Conservation (phyloP, 2,329 filamentous ascomycete genomes). For the Colletotrichum brevisporum region DNA sequence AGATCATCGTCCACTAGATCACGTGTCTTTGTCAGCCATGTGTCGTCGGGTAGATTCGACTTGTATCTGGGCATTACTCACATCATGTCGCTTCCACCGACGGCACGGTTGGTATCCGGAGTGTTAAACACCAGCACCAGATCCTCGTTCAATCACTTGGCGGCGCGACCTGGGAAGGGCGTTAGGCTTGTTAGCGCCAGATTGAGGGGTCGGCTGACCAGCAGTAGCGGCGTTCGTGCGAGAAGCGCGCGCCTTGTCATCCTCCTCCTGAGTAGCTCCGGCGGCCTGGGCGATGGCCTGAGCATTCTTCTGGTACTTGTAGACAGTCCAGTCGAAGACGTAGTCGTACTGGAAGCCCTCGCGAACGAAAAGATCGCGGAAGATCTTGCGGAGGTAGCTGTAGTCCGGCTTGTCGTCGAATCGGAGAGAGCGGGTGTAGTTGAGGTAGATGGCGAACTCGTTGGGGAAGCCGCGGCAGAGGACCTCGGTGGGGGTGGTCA, state of each 20-base stretch:
- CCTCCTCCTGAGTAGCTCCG: slow-evolving; percentile 73
- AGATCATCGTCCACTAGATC: slow-evolving; percentile 85
- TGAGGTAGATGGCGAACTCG: slow-evolving; percentile 99
- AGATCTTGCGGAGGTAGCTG: slow-evolving; percentile 99
- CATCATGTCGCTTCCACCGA: slow-evolving; percentile 92
- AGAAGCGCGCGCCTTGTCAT: slow-evolving; percentile 81
- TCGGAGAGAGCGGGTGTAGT: slow-evolving; percentile 98
- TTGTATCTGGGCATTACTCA: slow-evolving; percentile 76
- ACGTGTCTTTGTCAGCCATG: slow-evolving; percentile 80
- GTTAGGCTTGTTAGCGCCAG: slow-evolving; percentile 77
- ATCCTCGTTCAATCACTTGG: slow-evolving; percentile 83
- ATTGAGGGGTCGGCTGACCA: slow-evolving; percentile 70
- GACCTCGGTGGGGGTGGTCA: slow-evolving; percentile 98
- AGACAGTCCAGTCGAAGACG: slow-evolving; percentile 99
- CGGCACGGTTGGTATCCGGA: slow-evolving; percentile 80
- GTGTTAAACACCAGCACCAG: slow-evolving; percentile 72
- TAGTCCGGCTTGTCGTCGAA: slow-evolving; percentile 99
- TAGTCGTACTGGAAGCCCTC: slow-evolving; percentile 99
- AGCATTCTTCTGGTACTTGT: slow-evolving; percentile 99
- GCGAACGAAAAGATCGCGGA: slow-evolving; percentile 98
- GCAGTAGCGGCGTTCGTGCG: slow-evolving; percentile 76
- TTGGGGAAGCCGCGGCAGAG: slow-evolving; percentile 99
- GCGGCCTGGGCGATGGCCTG: slow-evolving; percentile 86
- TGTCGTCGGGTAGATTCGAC: slow-evolving; percentile 73
- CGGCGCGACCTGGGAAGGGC: slow-evolving; percentile 84